Evolutionary conservation across 805 yeast species (phyloP).

Genomic region (Teunomyces lycoperdinae): DNA sequence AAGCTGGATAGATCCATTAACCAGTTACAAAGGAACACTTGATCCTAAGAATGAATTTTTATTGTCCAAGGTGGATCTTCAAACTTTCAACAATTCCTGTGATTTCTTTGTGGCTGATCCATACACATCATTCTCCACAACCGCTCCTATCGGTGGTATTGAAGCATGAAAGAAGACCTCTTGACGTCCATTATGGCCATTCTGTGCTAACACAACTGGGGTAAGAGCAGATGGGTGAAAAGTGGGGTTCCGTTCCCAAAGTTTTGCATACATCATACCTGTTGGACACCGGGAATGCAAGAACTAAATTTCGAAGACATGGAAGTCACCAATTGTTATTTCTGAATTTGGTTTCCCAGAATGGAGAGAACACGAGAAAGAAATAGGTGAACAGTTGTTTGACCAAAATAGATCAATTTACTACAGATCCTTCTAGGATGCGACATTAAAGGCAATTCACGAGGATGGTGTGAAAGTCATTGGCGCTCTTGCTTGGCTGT

Average conservation of each 20-base stretch:
- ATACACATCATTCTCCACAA: conserved; percentile 19
- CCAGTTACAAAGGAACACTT: conserved; percentile 8
- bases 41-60: conserved; percentile 5
- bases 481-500: conserved; percentile 32
- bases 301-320: conserved; percentile 22
- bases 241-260: conserved; percentile 19
- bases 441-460: conserved; percentile 20
- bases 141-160: conserved; percentile 20
- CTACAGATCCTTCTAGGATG: conserved; percentile 24
- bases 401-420: conserved; percentile 28
- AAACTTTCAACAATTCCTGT: conserved; percentile 18
- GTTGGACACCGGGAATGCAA: conserved; percentile 21
- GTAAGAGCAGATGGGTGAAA: conserved; percentile 16
- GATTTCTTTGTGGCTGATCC: conserved; percentile 33
- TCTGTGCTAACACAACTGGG: conserved; percentile 19
- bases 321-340: conserved; percentile 22
- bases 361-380: conserved; percentile 25
- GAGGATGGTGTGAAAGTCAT: conserved; percentile 23
- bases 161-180: conserved; percentile 20
- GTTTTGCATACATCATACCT: conserved; percentile 20
- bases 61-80: conserved; percentile 24
- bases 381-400: conserved; percentile 20
- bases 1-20: conserved; percentile 16
- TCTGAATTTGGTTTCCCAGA: conserved; percentile 35
- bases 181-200: conserved; percentile 20